phyloP scores from a whole-genome alignment of 345 rosid genomes.

The Geranium brycei region DNA sequence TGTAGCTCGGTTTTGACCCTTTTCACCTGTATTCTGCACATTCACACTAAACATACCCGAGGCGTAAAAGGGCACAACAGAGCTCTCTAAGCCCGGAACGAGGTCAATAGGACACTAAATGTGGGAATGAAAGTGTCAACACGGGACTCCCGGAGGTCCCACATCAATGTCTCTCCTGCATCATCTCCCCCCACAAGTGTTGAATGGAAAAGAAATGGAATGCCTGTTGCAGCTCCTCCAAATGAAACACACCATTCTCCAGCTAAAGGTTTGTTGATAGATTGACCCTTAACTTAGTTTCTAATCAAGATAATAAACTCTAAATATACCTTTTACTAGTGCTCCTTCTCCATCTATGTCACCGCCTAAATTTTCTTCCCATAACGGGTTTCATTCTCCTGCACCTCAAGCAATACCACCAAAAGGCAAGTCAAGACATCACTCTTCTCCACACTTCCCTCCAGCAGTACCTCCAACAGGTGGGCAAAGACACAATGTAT shows the following conservation, averaged over 20 bases:
- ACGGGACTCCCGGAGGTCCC: no score
- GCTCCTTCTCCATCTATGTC: slow-evolving; percentile 23
- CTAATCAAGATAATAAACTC: neutral
- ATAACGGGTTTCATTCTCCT: slow-evolving; percentile 14
- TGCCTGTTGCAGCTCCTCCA: slow-evolving; percentile 51
- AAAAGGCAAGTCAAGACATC: slow-evolving; percentile 15
- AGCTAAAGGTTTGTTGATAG: slow-evolving; percentile 5
- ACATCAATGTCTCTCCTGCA: slow-evolving; percentile 32
- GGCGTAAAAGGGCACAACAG: no score
- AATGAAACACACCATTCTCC: slow-evolving; percentile 19
- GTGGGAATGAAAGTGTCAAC: no score
- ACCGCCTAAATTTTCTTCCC: slow-evolving; percentile 17
- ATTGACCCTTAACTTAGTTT: neutral
- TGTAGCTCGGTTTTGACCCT: no score
- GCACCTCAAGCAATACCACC: slow-evolving; percentile 32
- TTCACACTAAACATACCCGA: no score
- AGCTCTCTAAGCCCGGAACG: no score
- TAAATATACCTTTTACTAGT: neutral
- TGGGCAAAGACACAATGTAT: no score
- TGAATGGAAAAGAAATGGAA: slow-evolving; percentile 22
- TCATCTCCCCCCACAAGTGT: slow-evolving; percentile 29
- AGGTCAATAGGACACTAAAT: no score
- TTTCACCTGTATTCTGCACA: no score
- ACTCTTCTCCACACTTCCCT: no score
- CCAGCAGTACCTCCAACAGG: no score